Evolutionary conservation across 306 rosid species (phyloP).

Genomic region (Astragalus glycyphyllos): DNA sequence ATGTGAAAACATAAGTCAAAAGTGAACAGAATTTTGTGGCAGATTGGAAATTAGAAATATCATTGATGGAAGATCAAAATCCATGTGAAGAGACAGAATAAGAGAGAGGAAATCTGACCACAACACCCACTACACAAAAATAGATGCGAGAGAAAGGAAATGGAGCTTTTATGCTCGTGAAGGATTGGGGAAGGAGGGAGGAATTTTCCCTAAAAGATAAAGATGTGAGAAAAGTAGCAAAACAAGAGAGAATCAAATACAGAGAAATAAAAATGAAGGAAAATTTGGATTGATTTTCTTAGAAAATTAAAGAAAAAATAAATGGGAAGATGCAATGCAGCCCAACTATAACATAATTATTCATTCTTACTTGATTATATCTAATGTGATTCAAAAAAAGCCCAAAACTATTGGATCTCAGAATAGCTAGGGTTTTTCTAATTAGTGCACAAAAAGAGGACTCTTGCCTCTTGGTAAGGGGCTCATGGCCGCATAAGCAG

Average conservation of each 20-base stretch:
- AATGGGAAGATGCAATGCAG: background rate
- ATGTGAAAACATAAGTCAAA: background rate
- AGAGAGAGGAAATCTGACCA: background rate
- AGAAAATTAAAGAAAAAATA: background rate
- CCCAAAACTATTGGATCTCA: too few relatives aligned
- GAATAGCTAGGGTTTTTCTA: too few relatives aligned
- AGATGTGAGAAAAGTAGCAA: background rate
- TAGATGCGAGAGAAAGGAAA: background rate
- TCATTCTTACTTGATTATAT: too few relatives aligned
- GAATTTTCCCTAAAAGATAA: background rate
- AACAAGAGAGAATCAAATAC: background rate
- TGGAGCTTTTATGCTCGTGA: background rate
- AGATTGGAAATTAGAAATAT: background rate
- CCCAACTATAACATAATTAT: too few relatives aligned
- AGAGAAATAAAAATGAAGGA: conserved; percentile 5
- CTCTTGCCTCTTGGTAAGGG: too few relatives aligned
- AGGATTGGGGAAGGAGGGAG: background rate
- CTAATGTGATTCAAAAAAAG: too few relatives aligned
- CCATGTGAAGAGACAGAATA: background rate
- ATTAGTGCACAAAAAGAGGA: too few relatives aligned
- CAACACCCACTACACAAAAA: too few relatives aligned
- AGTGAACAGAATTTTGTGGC: background rate
- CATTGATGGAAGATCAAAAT: background rate
- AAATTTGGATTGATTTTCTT: background rate
- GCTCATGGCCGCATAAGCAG: too few relatives aligned